Evolutionary conservation across 2,329 filamentous ascomycete species (phyloP).

Genomic region (Coleophoma crateriformis): DNA sequence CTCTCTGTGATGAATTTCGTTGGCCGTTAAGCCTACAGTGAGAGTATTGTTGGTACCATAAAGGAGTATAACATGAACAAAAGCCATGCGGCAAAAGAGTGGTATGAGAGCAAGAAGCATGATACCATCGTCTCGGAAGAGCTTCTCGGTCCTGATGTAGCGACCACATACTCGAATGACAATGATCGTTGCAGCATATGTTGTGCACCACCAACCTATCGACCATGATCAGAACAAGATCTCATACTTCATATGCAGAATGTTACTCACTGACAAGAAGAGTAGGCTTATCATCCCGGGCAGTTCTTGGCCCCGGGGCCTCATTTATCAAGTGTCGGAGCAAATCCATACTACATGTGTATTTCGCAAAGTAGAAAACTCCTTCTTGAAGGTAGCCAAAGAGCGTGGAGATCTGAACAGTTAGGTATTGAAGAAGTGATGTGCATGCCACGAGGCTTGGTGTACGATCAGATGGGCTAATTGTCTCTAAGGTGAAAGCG

Average conservation of each 20-base stretch:
- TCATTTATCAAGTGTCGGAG: slow-evolving; percentile 13
- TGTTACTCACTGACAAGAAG: slow-evolving; percentile 43
- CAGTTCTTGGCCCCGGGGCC: slow-evolving; percentile 16
- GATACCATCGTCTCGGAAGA: slow-evolving; percentile 84
- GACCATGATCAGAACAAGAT: too few species aligned
- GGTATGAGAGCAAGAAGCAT: slow-evolving; percentile 78
- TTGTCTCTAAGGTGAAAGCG: too few species aligned
- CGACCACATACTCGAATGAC: slow-evolving; percentile 72
- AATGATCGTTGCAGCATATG: slow-evolving; percentile 78
- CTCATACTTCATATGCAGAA: too few species aligned
- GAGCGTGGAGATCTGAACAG: too few species aligned
- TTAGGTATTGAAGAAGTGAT: too few species aligned
- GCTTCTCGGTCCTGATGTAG: slow-evolving; percentile 76
- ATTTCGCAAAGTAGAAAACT: too few species aligned
- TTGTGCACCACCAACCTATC: slow-evolving; percentile 91
- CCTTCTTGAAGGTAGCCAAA: background rate
- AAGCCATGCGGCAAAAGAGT: slow-evolving; percentile 74
- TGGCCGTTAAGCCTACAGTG: slow-evolving; percentile 43
- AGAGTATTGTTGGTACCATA: slow-evolving; percentile 87
- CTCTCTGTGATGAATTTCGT: slow-evolving; percentile 55
- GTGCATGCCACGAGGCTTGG: too few species aligned
- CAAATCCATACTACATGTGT: slow-evolving; percentile 13
- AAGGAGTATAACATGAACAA: slow-evolving; percentile 78
- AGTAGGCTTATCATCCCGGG: slow-evolving; percentile 67
- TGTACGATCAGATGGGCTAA: too few species aligned